These are phyloP conservation scores for Fusarium algeriense DNA, from an alignment of 2,329 filamentous ascomycete species.

Conservation along the genomic window DNA sequence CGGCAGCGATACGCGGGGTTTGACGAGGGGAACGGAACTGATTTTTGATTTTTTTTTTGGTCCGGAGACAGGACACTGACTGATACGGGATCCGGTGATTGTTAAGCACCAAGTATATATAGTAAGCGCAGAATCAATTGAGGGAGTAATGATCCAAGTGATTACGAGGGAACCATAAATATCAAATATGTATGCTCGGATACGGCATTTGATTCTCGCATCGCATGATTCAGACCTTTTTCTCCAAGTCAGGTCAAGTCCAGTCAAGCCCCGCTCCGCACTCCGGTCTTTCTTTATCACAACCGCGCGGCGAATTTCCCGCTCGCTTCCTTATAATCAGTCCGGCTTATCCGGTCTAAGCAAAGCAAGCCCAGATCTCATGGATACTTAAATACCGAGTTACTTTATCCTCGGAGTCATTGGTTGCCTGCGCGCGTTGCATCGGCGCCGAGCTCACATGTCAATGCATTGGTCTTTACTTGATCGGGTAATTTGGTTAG, in stretches of 20 bases:
- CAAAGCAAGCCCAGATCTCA: conserved; percentile 14
- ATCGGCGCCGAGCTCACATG: conserved; percentile 42
- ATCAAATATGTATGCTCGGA: conserved; percentile 10
- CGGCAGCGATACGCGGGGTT: conserved; percentile 27
- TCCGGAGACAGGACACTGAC: background rate
- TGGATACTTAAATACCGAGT: conserved; percentile 11
- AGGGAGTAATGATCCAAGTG: background rate
- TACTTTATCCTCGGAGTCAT: conserved; percentile 17
- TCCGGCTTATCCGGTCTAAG: conserved; percentile 43
- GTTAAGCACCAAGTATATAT: background rate
- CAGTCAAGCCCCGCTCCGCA: conserved; percentile 27
- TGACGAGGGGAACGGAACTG: conserved; percentile 16
- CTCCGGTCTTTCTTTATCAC: conserved; percentile 39
- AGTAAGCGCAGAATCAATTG: background rate
- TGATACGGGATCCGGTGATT: conserved; percentile 22
- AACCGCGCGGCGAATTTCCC: conserved; percentile 47
- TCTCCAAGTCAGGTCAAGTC: background rate
- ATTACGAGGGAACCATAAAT: background rate
- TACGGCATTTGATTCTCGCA: conserved; percentile 21
- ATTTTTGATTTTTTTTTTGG: conserved; percentile 17
- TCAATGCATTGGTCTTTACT: conserved; percentile 26
- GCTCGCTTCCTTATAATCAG: conserved; percentile 6
- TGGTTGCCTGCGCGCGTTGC: conserved; percentile 11
- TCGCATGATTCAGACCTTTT: conserved; percentile 44
- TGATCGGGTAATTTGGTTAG: conserved; percentile 21